A percentile compares a stretch with the other conserved stretches of the same genome.
Evolutionary conservation across 2,329 filamentous ascomycete genomes (phyloP).

Genomic region (Sporothrix brunneoviolacea): DNA sequence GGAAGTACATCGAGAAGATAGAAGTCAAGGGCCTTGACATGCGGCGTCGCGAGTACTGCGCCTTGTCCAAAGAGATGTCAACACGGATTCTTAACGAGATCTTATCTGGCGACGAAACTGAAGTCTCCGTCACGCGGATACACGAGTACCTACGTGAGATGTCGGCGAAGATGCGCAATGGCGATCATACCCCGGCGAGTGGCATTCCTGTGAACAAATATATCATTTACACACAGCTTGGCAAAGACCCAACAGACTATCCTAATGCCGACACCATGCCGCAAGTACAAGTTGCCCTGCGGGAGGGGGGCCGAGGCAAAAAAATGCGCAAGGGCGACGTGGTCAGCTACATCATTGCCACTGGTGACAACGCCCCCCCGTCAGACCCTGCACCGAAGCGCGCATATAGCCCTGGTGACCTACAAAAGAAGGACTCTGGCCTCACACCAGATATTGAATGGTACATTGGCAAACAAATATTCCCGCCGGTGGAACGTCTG

Average conservation of each 20-base stretch:
- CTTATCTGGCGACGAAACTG: conserved; percentile 85
- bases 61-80: conserved; percentile 90
- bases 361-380: conserved; percentile 35
- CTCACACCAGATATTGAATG: conserved; percentile 91
- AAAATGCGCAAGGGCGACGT: conserved; percentile 88
- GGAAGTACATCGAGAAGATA: conserved; percentile 87
- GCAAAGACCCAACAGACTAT: conserved; percentile 88
- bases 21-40: conserved; percentile 98
- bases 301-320: conserved; percentile 81
- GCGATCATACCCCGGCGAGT: conserved; percentile 39
- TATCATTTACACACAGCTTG: conserved; percentile 95
- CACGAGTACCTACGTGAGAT: conserved; percentile 88
- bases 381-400: conserved; percentile 76
- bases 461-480: conserved; percentile 97
- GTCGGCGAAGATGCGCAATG: conserved; percentile 78
- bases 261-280: conserved; percentile 94
- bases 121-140: conserved; percentile 79
- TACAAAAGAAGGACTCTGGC: conserved; percentile 66
- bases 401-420: conserved; percentile 79
- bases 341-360: conserved; percentile 89
- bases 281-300: conserved; percentile 89
- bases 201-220: conserved; percentile 69
- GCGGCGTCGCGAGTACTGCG: conserved; percentile 95
- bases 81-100: conserved; percentile 87
- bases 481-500: conserved; percentile 93